phyloP scores from a whole-genome alignment of 2,329 filamentous ascomycete genomes.

The Clarireedia homoeocarpa region DNA sequence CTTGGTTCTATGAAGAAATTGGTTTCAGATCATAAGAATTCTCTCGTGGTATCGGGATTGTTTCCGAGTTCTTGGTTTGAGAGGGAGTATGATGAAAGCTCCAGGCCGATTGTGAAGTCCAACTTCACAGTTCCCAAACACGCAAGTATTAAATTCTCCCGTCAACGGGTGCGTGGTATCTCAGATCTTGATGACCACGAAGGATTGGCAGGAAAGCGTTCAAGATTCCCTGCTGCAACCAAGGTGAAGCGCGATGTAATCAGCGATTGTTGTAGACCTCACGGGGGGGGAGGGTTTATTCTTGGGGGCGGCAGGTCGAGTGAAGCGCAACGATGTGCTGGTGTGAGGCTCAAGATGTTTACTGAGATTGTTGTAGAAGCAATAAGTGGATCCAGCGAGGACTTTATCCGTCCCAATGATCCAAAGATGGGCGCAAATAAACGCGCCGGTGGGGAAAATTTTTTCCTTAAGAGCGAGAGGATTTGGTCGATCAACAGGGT shows the following conservation, averaged over 20 bases:
- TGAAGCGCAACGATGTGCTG: conserved; percentile 3
- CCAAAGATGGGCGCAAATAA: conserved; percentile 8
- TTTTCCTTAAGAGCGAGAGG: conserved; percentile 1
- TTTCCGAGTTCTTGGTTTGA: neutral
- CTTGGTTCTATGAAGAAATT: neutral
- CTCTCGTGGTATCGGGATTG: neutral
- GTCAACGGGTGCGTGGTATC: neutral
- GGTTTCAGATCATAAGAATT: conserved; percentile 6
- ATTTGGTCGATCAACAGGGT: conserved; percentile 8
- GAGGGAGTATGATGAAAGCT: neutral
- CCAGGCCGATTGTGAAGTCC: neutral
- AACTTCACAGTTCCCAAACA: neutral
- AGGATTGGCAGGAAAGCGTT: neutral
- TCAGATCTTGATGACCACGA: neutral
- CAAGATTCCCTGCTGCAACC: neutral
- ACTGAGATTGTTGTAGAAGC: conserved; percentile 9
- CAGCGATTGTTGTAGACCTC: neutral
- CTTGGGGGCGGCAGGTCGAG: conserved; percentile 1
- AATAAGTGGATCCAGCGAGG: conserved; percentile 9
- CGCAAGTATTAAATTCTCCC: neutral
- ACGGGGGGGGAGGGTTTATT: neutral
- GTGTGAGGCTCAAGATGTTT: conserved; percentile 9
- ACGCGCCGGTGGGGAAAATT: conserved; percentile 10
- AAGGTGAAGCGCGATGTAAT: neutral
- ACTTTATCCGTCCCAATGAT: conserved; percentile 10